Base-by-base conservation (phyloP, 352 stramenopile genomes). In the Peronospora tabacina region DNA sequence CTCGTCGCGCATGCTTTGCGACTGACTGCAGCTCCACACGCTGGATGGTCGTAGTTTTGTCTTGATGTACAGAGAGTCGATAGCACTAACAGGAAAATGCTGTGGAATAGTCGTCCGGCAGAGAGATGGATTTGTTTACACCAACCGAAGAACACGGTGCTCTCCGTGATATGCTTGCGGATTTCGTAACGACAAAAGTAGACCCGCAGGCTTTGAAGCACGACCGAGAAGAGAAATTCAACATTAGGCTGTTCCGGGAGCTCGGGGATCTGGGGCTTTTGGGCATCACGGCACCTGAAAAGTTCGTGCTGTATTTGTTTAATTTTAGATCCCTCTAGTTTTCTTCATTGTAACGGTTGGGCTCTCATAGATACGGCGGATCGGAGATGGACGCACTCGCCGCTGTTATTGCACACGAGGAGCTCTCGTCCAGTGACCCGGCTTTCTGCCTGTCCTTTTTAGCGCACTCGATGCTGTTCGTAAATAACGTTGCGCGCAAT, bases 391-490 rank as follows among this genome's bases (percentile, higher is more conserved):
- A 97, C 52, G 93, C 95, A 33, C 76, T 97, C 1, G 95, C 94
- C 0, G 94, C 95, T 12, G 88, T 97, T 42, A 97, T 97, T 47
- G 85, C 91, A 3, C 90, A 97, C 60, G 93, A 98, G 63, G 93
- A 98, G 66, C 70, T 99, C 1, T 95, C 87, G 22, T 97, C 97
- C 49, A 94, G 89, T 37, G 97, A 99, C 70, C 97, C 97, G 20
- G 96, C 94, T 17, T 98, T 99, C 63, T 98, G 96, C 62, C 63
- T 99, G 29, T 97, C 90, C 22, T 99, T 98, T 72, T 73, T 97
- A 39, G 87, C 89, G 38, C 89, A 97, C 66, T 95, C 85, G 40
- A 95, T 97, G 85, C 68, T 97, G 15, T 97, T 97, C 41, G 85
- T 94, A 35, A 97, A 97, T 75, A 97, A 97, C 60, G 71, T 97